A percentile compares a stretch with the other conserved stretches of the same genome.
phyloP scores from a whole-genome alignment of 2,329 filamentous ascomycete genomes.

The Apiospora rasikravindrae region DNA sequence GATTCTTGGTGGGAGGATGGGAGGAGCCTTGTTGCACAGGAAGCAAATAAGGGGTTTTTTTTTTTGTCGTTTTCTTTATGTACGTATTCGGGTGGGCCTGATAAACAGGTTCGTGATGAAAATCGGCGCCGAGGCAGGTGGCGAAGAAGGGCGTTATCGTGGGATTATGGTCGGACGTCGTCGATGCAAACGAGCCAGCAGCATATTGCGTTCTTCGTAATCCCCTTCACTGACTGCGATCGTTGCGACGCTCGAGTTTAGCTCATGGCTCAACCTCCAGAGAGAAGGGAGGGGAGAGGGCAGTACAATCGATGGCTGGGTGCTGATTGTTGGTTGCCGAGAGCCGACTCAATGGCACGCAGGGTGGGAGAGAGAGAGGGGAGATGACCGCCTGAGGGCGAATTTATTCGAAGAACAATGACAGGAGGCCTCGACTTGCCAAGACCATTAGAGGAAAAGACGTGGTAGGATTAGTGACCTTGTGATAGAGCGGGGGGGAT shows the following conservation, averaged over 20 bases:
- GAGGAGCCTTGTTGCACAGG: background rate
- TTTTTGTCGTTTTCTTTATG: background rate
- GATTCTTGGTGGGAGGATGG: background rate
- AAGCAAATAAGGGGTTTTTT: conserved; percentile 6
- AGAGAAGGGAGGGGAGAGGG: background rate
- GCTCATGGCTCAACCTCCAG: conserved; percentile 16
- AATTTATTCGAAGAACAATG: conserved; percentile 13
- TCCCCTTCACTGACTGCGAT: conserved; percentile 5
- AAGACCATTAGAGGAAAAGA: conserved; percentile 18
- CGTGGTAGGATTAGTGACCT: conserved; percentile 16
- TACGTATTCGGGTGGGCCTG: background rate
- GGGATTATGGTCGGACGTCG: conserved; percentile 20
- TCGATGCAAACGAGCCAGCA: conserved; percentile 20
- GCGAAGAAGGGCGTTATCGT: conserved; percentile 15
- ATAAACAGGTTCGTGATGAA: background rate
- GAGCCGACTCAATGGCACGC: conserved; percentile 5
- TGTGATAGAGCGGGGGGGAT: conserved; percentile 19
- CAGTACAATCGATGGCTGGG: background rate
- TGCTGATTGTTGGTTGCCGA: conserved; percentile 7
- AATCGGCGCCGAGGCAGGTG: background rate
- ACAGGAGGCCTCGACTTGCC: conserved; percentile 20
- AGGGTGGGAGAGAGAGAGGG: background rate
- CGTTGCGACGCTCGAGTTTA: background rate
- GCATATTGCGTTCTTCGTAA: conserved; percentile 19
- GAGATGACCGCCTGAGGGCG: background rate